Conservation (phyloP, 2,329 filamentous ascomycete species). For the Monilinia aucupariae region DNA sequence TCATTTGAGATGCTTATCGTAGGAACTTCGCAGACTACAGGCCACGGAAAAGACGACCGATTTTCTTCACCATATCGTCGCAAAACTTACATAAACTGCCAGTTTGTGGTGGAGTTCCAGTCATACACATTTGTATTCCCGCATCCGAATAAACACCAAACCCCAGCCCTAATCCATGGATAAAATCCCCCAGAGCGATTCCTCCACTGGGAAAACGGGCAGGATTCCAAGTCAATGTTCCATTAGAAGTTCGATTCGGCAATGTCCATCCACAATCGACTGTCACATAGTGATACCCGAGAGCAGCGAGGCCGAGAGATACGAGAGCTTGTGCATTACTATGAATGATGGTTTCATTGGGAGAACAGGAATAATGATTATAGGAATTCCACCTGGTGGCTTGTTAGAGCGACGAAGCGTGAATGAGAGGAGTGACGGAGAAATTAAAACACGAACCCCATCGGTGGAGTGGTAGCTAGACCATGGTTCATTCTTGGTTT, state of each 20-base stretch:
- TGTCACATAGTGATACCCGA: constrained; percentile 46
- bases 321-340: constrained; percentile 44
- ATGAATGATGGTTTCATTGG: constrained; percentile 43
- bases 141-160: constrained; percentile 43
- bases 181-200: constrained; percentile 39
- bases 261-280: constrained; percentile 48
- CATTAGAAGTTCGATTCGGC: constrained; percentile 32
- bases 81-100: constrained; percentile 29
- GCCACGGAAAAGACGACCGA: too few species aligned
- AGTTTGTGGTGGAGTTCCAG: constrained; percentile 26
- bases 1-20: too few species aligned
- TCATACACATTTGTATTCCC: constrained; percentile 34
- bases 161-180: constrained; percentile 38
- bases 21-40: neutral
- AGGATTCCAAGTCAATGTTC: constrained; percentile 40
- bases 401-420: neutral
- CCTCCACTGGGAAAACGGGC: constrained; percentile 41
- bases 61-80: neutral
- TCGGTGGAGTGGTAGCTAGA: constrained; percentile 27
- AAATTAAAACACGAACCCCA: constrained; percentile 24
- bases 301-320: constrained; percentile 39
- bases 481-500: constrained; percentile 25
- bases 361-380: constrained; percentile 45
- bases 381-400: constrained; percentile 43
- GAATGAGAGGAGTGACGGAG: neutral